Evolutionary conservation across 2,329 filamentous ascomycete species (phyloP), one percentile per base, ranked within the genome.

Genomic region (Trichoderma citrinoviride): DNA sequence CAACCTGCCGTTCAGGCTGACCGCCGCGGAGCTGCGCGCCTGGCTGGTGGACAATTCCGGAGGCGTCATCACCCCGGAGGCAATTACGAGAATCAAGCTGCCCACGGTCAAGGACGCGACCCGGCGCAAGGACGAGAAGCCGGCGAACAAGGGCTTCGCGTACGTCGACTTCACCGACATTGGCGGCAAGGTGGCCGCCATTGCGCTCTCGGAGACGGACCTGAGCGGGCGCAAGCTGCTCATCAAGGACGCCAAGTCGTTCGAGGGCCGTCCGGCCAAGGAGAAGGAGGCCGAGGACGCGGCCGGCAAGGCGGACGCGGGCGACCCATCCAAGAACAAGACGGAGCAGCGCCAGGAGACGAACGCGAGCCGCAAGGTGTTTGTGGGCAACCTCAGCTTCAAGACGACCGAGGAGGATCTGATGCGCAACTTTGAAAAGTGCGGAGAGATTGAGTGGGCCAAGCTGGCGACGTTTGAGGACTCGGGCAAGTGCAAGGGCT

Each of bases 401-500:
- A 87, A 91, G 73, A 87, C 88, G 5, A 93, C 89, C 7, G 90
- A 94, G 71, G 92, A 97, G 62, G 88, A 92, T 71, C 78, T 99
- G 56, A 82, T 87, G 69, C 83, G 88, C 68, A 92, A 97, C 74
- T 98, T 97, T 76, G 84, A 84, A 55, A 91, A 89, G 75, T 98
- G 94, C 74, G 95, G 95, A 57, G 83, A 89, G 67, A 87, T 98
- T 67, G 86, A 89, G 61, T 91, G 91, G 80, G 85, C 92, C 68
- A 94, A 96, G 78, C 82, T 98, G 70, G 95, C 95, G 3, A 97
- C 93, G 0, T 99, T 99, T 74, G 92, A 98, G 77, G 96, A 99
- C 76, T 90, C 90, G 21, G 95, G 95, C 49, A 99, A 98, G 80
- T 99, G 95, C 82, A 98, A 98, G 80, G 96, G 95, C 19, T 99